Evolutionary conservation across 179 eudicot genomes (phyloP).

Genomic region (Amaranthus tricolor): DNA sequence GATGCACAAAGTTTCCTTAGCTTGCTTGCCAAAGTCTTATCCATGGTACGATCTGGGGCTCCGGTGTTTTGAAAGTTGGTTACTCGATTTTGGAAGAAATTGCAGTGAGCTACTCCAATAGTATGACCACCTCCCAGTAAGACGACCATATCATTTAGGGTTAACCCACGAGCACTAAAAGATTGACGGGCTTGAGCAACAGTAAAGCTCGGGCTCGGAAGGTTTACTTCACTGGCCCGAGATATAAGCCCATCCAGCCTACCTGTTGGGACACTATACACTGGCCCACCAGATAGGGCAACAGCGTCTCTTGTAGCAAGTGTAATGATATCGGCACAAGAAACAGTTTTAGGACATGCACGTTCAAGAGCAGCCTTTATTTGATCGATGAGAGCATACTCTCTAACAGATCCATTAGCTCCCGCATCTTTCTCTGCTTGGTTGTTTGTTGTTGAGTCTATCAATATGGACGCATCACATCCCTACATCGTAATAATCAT

Average conservation of each 20-base stretch:
- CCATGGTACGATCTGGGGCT: constrained; percentile 39
- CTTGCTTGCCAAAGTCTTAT: constrained; percentile 16
- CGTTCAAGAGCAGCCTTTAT: constrained; percentile 37
- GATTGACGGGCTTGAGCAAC: constrained; percentile 27
- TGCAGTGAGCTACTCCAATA: constrained; percentile 46
- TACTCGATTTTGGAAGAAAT: constrained; percentile 34
- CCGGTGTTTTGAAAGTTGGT: constrained; percentile 34
- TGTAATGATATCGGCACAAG: constrained; percentile 57
- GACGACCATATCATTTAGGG: constrained; percentile 42
- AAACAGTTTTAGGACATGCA: constrained; percentile 40
- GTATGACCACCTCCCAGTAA: constrained; percentile 52
- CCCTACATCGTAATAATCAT: constrained; percentile 26
- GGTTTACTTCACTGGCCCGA: constrained; percentile 22
- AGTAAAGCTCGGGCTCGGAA: constrained; percentile 39
- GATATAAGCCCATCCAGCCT: constrained; percentile 50
- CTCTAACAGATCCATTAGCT: constrained; percentile 45
- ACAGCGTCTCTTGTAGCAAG: constrained; percentile 51
- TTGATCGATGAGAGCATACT: constrained; percentile 41
- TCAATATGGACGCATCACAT: constrained; percentile 59
- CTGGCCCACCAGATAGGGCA: constrained; percentile 43
- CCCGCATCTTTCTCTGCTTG: constrained; percentile 44
- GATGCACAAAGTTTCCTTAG: constrained; percentile 17
- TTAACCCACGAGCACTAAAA: constrained; percentile 34
- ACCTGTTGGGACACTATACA: constrained; percentile 40
- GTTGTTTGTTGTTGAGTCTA: constrained; percentile 35